phyloP scores from a whole-genome alignment of 2,329 filamentous ascomycete genomes.

The Aspergillus piperis region DNA sequence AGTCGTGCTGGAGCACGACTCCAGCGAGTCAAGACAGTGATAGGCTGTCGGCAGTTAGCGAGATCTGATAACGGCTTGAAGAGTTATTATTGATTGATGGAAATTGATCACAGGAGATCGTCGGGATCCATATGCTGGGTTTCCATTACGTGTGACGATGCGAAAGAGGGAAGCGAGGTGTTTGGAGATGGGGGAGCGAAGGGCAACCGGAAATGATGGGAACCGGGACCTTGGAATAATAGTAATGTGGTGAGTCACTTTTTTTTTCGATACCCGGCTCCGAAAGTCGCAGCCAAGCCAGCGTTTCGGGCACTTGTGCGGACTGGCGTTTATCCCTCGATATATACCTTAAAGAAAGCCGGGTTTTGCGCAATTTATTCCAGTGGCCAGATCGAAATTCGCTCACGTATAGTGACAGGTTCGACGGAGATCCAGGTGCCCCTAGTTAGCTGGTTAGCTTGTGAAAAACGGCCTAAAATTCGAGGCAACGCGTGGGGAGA shows the following conservation, averaged over 20 bases:
- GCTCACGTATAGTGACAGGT: neutral
- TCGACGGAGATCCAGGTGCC: neutral
- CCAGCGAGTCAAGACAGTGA: conserved; percentile 14
- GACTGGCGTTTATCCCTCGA: neutral
- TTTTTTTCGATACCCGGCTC: conserved; percentile 16
- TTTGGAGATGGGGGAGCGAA: neutral
- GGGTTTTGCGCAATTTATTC: conserved; percentile 7
- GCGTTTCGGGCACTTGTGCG: conserved; percentile 1
- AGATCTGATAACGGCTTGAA: conserved; percentile 11
- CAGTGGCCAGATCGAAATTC: conserved; percentile 4
- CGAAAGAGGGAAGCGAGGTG: conserved; percentile 3
- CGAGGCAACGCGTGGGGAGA: neutral
- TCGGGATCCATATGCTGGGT: conserved; percentile 1
- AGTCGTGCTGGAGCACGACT: conserved; percentile 15
- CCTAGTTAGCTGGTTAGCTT: neutral
- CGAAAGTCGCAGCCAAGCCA: conserved; percentile 24
- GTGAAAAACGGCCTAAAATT: neutral
- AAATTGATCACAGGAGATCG: conserved; percentile 9
- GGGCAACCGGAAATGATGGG: neutral
- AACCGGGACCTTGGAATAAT: neutral
- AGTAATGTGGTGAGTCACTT: conserved; percentile 8
- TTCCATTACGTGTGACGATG: conserved; percentile 17
- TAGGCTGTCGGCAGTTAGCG: conserved; percentile 1
- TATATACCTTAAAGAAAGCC: neutral
- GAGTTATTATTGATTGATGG: conserved; percentile 8